These are phyloP conservation scores for Cyberlindnera amylophila DNA, from an alignment of 805 yeast species.

Conservation along the genomic window DNA sequence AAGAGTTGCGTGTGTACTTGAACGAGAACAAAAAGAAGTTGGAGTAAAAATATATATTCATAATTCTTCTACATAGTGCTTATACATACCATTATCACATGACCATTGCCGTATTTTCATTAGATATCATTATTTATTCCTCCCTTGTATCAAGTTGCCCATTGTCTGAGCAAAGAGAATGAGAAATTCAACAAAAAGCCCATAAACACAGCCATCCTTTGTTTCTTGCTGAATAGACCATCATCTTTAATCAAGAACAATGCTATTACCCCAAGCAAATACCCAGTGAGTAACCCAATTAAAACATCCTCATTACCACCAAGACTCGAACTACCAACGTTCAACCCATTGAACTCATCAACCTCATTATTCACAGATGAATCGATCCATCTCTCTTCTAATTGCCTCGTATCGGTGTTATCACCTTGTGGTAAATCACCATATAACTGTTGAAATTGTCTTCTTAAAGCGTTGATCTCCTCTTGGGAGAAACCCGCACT, in stretches of 20 bases:
- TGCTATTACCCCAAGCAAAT: conserved; percentile 69
- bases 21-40: conserved; percentile 11
- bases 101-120: too few relatives aligned
- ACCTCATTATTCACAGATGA: conserved; percentile 51
- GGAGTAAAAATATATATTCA: conserved; percentile 6
- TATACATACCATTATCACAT: too few relatives aligned
- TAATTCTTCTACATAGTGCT: neutral
- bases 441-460: conserved; percentile 70
- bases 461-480: conserved; percentile 67
- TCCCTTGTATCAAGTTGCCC: conserved; percentile 14
- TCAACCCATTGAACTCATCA: conserved; percentile 44
- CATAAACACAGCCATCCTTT: conserved; percentile 61
- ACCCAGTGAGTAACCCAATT: conserved; percentile 69
- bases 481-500: conserved; percentile 80
- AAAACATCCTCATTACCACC: conserved; percentile 63
- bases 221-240: conserved; percentile 57
- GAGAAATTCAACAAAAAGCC: conserved; percentile 69
- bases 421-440: conserved; percentile 38
- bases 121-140: neutral
- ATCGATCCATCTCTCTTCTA: conserved; percentile 89
- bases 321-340: conserved; percentile 35
- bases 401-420: conserved; percentile 49
- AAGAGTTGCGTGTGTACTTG: conserved; percentile 36
- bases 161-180: conserved; percentile 53
- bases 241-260: conserved; percentile 60